Evolutionary conservation across 495 filamentous ascomycete species (phyloP), one percentile per base, ranked within the genome.

Genomic region (Aspergillus avenaceus): DNA sequence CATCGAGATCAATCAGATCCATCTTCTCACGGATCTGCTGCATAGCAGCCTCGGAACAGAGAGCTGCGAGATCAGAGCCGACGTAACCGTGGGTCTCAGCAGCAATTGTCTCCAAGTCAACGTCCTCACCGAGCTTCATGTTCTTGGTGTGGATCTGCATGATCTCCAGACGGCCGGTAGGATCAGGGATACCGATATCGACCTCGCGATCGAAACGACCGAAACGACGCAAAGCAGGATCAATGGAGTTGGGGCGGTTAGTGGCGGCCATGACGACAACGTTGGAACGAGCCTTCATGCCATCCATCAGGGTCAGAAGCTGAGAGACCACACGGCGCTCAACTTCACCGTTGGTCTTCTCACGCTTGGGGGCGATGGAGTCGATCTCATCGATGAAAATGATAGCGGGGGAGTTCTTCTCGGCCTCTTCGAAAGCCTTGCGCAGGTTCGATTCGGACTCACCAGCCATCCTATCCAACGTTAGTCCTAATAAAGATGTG

Each of bases 1-100:
- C 93, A 58, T 98, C 95, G 32, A 98, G 83, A 70, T 98, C 93
- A 56, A 98, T 98, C 55, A 98, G 84, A 67, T 98, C 93, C 93
- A 98, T 98, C 86, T 98, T 98, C 78, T 98, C 93, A 74, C 93
- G 90, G 66, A 98, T 98, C 74, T 97, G 95, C 73, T 98, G 95
- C 93, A 98, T 97, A 49, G 93, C 93, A 67, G 95, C 93, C 72
- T 98, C 93, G 9, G 93, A 97, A 76, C 93, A 98, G 49, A 98
- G 86, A n/a, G 93, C 95, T 31, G 93, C 93, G 66, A 98, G 73
- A 85, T 98, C 93, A 28, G 93, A 97, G 74, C 93, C 93, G 67
- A 98, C 93, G 60, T 97, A 97, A 76, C 93, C 93, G 75, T 98
- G 93, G 43, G 93, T 98, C 78, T 98, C 95, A 29, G 95, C 84